phyloP scores from a whole-genome alignment of 2,329 filamentous ascomycete genomes.

The Onygenales sp. region DNA sequence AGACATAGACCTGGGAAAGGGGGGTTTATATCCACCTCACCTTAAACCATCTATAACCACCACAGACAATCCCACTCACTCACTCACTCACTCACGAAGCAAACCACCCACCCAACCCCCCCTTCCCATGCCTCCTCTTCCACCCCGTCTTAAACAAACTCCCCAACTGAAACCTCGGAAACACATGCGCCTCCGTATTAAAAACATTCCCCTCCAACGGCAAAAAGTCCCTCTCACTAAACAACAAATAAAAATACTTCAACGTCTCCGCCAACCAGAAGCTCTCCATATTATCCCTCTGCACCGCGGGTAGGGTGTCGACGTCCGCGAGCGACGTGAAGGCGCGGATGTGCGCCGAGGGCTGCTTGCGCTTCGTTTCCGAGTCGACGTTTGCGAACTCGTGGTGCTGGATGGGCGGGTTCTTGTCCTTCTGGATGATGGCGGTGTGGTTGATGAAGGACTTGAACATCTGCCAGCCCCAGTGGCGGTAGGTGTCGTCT shows the following conservation, averaged over 20 bases:
- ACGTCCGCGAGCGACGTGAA: conserved; percentile 77
- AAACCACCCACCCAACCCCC: conserved; percentile 34
- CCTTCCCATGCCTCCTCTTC: conserved; percentile 20
- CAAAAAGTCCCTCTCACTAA: conserved; percentile 72
- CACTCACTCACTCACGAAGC: conserved; percentile 18
- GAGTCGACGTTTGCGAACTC: conserved; percentile 72
- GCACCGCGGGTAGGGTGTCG: conserved; percentile 56
- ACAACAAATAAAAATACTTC: conserved; percentile 95
- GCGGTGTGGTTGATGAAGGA: conserved; percentile 79
- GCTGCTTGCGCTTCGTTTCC: conserved; percentile 39
- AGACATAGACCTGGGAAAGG: neutral
- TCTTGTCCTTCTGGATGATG: conserved; percentile 51
- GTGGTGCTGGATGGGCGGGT: conserved; percentile 59
- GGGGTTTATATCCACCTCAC: neutral
- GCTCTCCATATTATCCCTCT: conserved; percentile 92
- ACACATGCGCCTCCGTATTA: conserved; percentile 89
- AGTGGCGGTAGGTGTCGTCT: conserved; percentile 78
- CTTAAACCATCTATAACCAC: neutral
- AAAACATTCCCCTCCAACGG: conserved; percentile 81
- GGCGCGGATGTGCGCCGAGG: conserved; percentile 38
- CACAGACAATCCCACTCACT: neutral
- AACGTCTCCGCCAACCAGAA: conserved; percentile 98
- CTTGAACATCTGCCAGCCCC: conserved; percentile 98
- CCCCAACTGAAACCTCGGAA: conserved; percentile 75
- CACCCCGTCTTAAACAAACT: conserved; percentile 33